Evolutionary conservation across 345 rosid genomes (phyloP), one percentile per base, ranked within the genome.

Genomic region (Melastoma malabathricum): DNA sequence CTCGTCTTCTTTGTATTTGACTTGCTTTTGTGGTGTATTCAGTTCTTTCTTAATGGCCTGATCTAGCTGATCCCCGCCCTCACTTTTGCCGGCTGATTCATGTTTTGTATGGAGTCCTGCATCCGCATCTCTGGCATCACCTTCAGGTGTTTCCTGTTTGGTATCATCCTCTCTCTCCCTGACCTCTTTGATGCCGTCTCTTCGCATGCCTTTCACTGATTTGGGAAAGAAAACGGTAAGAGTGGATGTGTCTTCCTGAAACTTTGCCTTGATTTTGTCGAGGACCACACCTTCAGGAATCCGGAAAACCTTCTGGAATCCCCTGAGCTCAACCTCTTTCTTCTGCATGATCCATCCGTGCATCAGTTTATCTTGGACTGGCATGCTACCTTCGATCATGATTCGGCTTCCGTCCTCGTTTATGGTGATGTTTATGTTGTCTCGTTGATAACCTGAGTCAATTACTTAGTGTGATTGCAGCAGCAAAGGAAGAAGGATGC

Each of bases 161-260:
- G 25, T 22, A 38, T 56, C 18, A 3, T 53, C 25, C 20, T 56
- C 60, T 43, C n/a, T 41, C 22, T 72, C 75, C 50, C 64, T 38
- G 9, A 72, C 75, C 66, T 84, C 92, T 61, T 80, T 84, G 47
- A 90, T 67, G 48, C 27, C 59, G 18, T 59, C 22, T 14, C 86
- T 83, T 14, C 31, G 59, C n/a, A 80, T 61, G 25, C 94, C 98
- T 39, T 62, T 69, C 48, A 64, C 72, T 34, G 20, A 69, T 60
- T 90, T 90, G 2, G 90, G 94, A 82, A 90, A 78, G 29, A 58
- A 47, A 52, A 86, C 69, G 1, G 72, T 77, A 56, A 86, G 66
- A 22, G 65, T 69, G 0, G 78, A 72, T 38, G 70, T 79, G 23
- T 75, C 75, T 3, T 72, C 82, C 4, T 65, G 72, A 55, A 84